Evolutionary conservation across 2,329 filamentous ascomycete species (phyloP).

Genomic region (Drechslerella stenobrocha): DNA sequence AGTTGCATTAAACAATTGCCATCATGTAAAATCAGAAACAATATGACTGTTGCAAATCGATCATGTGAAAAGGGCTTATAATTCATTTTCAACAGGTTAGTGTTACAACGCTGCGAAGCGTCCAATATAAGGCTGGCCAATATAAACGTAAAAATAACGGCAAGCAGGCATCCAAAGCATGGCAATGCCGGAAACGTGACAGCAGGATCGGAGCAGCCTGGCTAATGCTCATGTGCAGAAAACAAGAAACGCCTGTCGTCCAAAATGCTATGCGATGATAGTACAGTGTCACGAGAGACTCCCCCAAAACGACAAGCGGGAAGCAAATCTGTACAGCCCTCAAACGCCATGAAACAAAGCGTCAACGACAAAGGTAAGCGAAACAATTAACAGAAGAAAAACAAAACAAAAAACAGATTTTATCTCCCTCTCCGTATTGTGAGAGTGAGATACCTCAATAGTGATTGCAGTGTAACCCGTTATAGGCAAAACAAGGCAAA

Average conservation of each 20-base stretch:
- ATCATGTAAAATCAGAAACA: too few relatives aligned
- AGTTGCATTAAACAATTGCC: too few relatives aligned
- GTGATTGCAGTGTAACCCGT: background rate
- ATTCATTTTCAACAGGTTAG: too few relatives aligned
- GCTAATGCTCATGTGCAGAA: slow-evolving; percentile 15
- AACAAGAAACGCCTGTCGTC: slow-evolving; percentile 41
- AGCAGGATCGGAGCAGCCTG: slow-evolving; percentile 1
- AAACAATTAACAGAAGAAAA: slow-evolving; percentile 9
- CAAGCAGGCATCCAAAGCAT: background rate
- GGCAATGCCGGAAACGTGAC: background rate
- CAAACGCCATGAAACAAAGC: slow-evolving; percentile 5
- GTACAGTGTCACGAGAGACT: slow-evolving; percentile 8
- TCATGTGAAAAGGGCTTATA: too few relatives aligned
- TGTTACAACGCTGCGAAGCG: too few relatives aligned
- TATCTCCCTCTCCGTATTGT: slow-evolving; percentile 49
- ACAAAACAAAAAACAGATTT: slow-evolving; percentile 1
- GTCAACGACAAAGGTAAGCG: background rate
- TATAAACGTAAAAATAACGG: slow-evolving; percentile 2
- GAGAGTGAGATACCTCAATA: slow-evolving; percentile 31
- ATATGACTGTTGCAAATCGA: too few relatives aligned
- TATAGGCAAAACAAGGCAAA: background rate
- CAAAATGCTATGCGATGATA: slow-evolving; percentile 24
- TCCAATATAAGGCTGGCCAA: background rate
- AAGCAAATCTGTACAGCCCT: slow-evolving; percentile 9
- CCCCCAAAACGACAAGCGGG: slow-evolving; percentile 2